These are phyloP conservation scores for Adansonia digitata DNA, from an alignment of 345 rosid species.

Conservation along the genomic window DNA sequence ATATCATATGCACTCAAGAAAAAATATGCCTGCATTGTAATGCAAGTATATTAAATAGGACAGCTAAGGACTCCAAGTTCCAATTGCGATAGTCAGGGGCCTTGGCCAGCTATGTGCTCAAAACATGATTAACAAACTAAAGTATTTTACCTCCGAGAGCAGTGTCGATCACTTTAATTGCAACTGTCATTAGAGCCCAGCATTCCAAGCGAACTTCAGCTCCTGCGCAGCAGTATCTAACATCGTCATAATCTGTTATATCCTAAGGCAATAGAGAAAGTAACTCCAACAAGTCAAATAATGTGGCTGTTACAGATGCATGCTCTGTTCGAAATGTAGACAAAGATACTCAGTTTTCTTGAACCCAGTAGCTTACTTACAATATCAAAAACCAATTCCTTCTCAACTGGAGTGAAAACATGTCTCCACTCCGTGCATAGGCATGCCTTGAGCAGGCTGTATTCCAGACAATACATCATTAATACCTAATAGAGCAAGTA, in stretches of 20 bases:
- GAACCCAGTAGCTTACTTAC: conserved; percentile 52
- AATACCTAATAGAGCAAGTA: neutral
- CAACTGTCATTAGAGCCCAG: conserved; percentile 87
- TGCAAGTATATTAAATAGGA: neutral
- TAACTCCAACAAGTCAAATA: conserved; percentile 19
- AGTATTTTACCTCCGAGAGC: conserved; percentile 62
- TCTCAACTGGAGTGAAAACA: conserved; percentile 79
- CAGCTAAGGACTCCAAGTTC: neutral
- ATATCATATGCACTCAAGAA: neutral
- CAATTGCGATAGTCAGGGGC: neutral
- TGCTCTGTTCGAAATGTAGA: neutral
- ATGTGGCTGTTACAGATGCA: neutral
- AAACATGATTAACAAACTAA: neutral
- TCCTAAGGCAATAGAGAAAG: conserved; percentile 40
- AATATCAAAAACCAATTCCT: conserved; percentile 82
- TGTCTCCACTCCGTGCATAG: conserved; percentile 62
- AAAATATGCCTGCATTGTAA: neutral
- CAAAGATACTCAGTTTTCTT: neutral
- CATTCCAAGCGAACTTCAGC: conserved; percentile 89
- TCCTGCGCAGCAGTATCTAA: conserved; percentile 86
- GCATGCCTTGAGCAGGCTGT: conserved; percentile 86
- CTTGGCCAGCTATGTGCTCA: neutral
- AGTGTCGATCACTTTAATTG: conserved; percentile 80
- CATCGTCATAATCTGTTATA: conserved; percentile 86
- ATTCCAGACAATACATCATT: neutral